Percentiles rank a stretch among this genome's conserved stretches.
Evolutionary conservation across 2,329 filamentous ascomycete genomes (phyloP).

Genomic region (Colletotrichum sp.): DNA sequence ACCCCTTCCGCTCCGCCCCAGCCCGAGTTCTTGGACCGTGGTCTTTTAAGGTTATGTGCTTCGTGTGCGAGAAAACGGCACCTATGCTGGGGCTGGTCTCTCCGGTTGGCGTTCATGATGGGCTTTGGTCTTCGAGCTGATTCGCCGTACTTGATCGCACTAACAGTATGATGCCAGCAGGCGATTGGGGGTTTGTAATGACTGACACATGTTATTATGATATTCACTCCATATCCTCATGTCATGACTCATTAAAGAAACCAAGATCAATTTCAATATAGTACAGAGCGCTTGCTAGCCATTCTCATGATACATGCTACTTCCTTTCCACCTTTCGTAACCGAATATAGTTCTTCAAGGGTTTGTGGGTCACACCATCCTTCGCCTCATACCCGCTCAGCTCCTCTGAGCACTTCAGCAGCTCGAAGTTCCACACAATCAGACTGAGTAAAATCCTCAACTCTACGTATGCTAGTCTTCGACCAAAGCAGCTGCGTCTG

Average conservation of each 20-base stretch:
- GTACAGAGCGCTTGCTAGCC: neutral
- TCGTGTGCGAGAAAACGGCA: neutral
- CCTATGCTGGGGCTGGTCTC: neutral
- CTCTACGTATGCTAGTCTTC: slow-evolving; percentile 38
- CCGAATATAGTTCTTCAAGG: neutral
- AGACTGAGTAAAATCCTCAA: slow-evolving; percentile 38
- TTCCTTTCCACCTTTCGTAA: neutral
- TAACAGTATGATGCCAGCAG: neutral
- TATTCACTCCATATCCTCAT: neutral
- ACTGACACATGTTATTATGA: rapidly evolving
- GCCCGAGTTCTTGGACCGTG: neutral
- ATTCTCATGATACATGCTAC: neutral
- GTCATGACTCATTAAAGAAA: neutral
- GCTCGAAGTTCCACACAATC: slow-evolving; percentile 41
- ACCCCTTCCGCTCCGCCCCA: neutral
- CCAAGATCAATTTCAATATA: neutral
- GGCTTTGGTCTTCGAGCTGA: neutral
- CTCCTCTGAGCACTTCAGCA: neutral
- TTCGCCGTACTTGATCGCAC: neutral
- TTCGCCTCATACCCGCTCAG: neutral
- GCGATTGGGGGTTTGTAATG: neutral
- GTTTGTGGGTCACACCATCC: neutral
- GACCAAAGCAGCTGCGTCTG: slow-evolving; percentile 41
- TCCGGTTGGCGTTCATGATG: neutral
- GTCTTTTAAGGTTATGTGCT: neutral